Evolutionary conservation across 306 rosid genomes (phyloP).

Genomic region (Malus sylvestris): DNA sequence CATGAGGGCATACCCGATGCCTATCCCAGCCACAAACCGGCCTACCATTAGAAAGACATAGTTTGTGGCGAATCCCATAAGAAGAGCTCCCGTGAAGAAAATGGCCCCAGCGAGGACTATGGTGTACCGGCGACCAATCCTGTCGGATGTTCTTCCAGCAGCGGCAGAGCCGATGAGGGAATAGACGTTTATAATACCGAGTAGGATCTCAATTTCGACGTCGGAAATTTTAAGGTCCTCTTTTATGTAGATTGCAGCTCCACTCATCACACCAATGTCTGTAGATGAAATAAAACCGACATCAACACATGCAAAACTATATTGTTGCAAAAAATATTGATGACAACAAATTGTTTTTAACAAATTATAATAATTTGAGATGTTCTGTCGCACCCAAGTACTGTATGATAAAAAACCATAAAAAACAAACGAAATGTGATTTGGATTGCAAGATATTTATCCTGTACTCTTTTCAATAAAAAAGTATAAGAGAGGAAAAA

Average conservation of each 20-base stretch:
- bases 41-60: slow-evolving; percentile 46
- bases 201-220: slow-evolving; percentile 34
- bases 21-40: slow-evolving; percentile 40
- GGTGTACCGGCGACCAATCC: slow-evolving; percentile 70
- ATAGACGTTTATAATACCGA: slow-evolving; percentile 49
- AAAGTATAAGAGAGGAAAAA: too few relatives aligned
- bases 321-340: not conserved
- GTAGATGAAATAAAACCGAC: not conserved
- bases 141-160: slow-evolving; percentile 56
- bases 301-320: not conserved
- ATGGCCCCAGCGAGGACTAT: slow-evolving; percentile 36
- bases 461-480: not conserved
- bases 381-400: not conserved
- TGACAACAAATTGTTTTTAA: not conserved
- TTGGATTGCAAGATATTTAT: too few relatives aligned
- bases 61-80: slow-evolving; percentile 55
- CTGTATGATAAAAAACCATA: not conserved
- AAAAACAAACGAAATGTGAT: too few relatives aligned
- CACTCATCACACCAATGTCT: slow-evolving; percentile 69
- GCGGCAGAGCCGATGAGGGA: slow-evolving; percentile 48
- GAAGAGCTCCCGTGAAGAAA: slow-evolving; percentile 46
- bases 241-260: slow-evolving; percentile 45
- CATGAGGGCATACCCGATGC: slow-evolving; percentile 51
- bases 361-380: too few relatives aligned
- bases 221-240: slow-evolving; percentile 38